phyloP scores from a whole-genome alignment of 129 eudicot genomes.

The Centella asiatica region DNA sequence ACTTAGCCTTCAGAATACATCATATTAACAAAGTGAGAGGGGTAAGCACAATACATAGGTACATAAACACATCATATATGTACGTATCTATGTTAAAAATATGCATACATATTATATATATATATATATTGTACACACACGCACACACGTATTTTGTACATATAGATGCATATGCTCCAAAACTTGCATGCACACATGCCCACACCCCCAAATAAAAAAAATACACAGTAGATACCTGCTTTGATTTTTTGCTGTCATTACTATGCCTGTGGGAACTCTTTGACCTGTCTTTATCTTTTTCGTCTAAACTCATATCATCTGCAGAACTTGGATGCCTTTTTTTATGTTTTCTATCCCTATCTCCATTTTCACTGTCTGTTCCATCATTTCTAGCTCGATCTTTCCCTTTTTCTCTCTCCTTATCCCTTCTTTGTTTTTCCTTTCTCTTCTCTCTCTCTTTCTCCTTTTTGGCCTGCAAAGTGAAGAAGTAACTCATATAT shows the following conservation, averaged over 20 bases:
- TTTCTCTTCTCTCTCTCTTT: conserved; percentile 52
- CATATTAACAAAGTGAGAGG: background rate
- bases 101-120: no score
- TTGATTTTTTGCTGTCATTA: conserved; percentile 49
- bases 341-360: conserved; percentile 46
- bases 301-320: conserved; percentile 42
- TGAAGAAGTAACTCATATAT: conserved; percentile 4
- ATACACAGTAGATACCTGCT: conserved; percentile 30
- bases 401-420: conserved; percentile 42
- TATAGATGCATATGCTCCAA: no score
- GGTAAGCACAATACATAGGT: background rate
- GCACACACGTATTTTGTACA: no score
- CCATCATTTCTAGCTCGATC: conserved; percentile 51
- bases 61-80: background rate
- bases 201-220: background rate
- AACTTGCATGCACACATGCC: background rate
- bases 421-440: conserved; percentile 52
- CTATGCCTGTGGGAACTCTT: conserved; percentile 51
- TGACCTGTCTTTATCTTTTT: conserved; percentile 40
- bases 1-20: background rate
- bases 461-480: conserved; percentile 49
- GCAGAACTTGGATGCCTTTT: conserved; percentile 32
- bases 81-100: no score
- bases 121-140: no score
- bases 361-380: conserved; percentile 48